Evolutionary conservation across 2,329 filamentous ascomycete genomes (phyloP), one percentile per base, ranked within the genome.

Genomic region (Ceratocystis huliohia): DNA sequence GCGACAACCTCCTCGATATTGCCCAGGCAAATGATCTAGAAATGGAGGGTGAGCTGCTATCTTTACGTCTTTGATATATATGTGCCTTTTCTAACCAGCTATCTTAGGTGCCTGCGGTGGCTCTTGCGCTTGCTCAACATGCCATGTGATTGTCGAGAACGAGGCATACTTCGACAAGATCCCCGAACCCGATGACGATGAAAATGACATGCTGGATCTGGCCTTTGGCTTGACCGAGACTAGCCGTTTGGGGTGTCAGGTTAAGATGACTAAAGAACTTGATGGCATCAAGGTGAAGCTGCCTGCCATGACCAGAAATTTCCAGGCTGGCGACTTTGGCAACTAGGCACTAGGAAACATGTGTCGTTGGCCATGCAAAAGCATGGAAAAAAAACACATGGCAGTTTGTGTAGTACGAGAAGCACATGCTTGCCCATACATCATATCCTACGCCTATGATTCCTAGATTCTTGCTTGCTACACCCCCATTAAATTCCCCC

Each of bases 1-100:
- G 94, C 63, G 91, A 96, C 76, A 99, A 99, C 75, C 80, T 99
- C 65, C 82, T 99, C 65, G 93, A 97, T 73, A 93, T 99, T 73
- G 94, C 93, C 25, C 93, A 96, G 75, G 90, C 88, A 59, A 84
- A 97, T 76, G 93, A 97, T 73, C 80, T 99, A 53, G 94, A 99
- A 76, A 97, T 99, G 93, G 94, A 99, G 80, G 92, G 84, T 83
- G 74, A 68, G 76, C 71, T 63, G 10, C n/a, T 15, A 33, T n/a
- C 64, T 25, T 48, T 63, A 50, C 57, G 66, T 22, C 50, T 20
- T 8, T 20, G 13, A 20, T 25, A 33, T 63, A 53, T n/a, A 25
- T 25, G 20, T 5, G 22, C 1, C 22, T 15, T 50, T 41, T 20
- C 20, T 64, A 30, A 50, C 62, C 56, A 6, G 5, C 10, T 6